These are phyloP conservation scores for Dictyostelium intermedium DNA, from an alignment of 78 protist species.

Conservation along the genomic window DNA sequence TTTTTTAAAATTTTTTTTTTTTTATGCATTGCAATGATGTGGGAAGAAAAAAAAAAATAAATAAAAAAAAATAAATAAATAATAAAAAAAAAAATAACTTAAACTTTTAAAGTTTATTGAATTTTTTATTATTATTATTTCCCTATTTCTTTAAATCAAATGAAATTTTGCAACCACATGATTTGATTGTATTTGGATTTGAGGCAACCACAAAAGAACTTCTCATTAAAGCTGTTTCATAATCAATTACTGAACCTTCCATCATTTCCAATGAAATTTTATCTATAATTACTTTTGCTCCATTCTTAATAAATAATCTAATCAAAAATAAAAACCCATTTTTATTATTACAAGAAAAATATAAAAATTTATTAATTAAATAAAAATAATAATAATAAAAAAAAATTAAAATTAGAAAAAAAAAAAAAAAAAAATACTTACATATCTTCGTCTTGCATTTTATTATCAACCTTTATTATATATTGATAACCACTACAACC, in stretches of 20 bases:
- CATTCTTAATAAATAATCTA: slow-evolving; percentile 57
- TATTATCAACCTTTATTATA: slow-evolving; percentile 46
- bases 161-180: slow-evolving; percentile 81
- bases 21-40: too few species aligned
- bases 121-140: background rate
- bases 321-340: background rate
- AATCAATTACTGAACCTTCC: slow-evolving; percentile 74
- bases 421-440: background rate
- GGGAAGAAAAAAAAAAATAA: too few species aligned
- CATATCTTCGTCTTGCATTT: slow-evolving; percentile 62
- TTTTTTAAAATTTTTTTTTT: background rate
- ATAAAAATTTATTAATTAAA: too few species aligned
- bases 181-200: slow-evolving; percentile 75
- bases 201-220: slow-evolving; percentile 55
- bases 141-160: slow-evolving; percentile 66
- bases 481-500: slow-evolving; percentile 83
- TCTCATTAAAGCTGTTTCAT: slow-evolving; percentile 68
- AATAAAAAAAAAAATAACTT: too few species aligned
- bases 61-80: too few species aligned
- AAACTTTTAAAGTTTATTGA: background rate
- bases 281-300: slow-evolving; percentile 68
- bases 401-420: too few species aligned
- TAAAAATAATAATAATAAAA: too few species aligned
- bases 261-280: slow-evolving; percentile 79
- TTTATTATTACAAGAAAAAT: background rate